These are phyloP conservation scores for Pelargonium cotyledonis DNA, from an alignment of 441 rosid species.

Conservation along the genomic window DNA sequence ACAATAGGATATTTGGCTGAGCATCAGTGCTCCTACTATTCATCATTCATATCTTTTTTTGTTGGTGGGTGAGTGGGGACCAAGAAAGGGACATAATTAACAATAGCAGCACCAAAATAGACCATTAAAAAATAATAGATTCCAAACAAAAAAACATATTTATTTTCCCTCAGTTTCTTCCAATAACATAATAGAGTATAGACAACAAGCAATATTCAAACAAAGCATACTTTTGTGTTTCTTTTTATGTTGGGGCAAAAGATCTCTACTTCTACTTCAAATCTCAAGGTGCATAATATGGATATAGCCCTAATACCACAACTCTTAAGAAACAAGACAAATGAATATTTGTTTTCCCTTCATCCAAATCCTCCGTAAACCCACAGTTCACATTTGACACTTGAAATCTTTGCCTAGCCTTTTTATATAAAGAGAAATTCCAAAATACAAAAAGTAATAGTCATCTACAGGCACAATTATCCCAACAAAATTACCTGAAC, in stretches of 20 bases:
- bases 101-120: background rate
- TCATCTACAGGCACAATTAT: background rate
- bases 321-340: background rate
- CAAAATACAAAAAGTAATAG: background rate
- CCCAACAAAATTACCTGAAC: background rate
- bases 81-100: background rate
- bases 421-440: background rate
- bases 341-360: background rate
- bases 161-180: background rate
- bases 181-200: background rate
- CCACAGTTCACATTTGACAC: background rate
- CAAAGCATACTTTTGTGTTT: background rate
- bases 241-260: background rate
- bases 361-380: background rate
- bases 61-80: conserved; percentile 10
- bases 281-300: background rate
- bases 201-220: background rate
- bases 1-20: background rate
- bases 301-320: background rate
- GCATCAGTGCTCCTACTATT: background rate
- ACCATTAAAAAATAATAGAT: background rate
- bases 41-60: background rate
- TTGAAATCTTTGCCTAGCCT: background rate
- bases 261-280: background rate
- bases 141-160: background rate